Percentiles rank a stretch among this genome's conserved stretches.
These are phyloP conservation scores for Neotropicomus parvogracilis DNA, from an alignment of 1,284 basidiomycete genomes.

Conservation along the genomic window DNA sequence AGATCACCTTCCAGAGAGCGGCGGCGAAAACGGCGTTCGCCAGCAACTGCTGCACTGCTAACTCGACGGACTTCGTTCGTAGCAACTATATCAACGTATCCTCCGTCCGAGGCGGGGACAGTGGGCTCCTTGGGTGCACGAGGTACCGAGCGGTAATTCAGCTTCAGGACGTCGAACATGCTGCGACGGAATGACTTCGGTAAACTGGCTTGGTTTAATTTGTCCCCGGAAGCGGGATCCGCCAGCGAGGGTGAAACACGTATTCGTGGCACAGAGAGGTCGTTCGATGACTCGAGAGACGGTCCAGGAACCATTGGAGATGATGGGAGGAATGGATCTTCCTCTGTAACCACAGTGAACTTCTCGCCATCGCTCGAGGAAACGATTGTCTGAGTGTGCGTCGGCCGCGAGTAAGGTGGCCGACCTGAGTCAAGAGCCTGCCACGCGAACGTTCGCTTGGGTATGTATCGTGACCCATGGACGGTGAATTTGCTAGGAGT, in stretches of 20 bases:
- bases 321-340: conserved; percentile 24
- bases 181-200: conserved; percentile 26
- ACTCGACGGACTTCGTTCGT: neutral
- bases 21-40: neutral
- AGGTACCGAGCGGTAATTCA: conserved; percentile 9
- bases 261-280: conserved; percentile 5
- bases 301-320: neutral
- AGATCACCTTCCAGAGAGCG: conserved; percentile 6
- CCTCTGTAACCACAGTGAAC: conserved; percentile 24
- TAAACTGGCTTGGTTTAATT: neutral
- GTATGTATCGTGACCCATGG: conserved; percentile 29
- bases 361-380: conserved; percentile 28
- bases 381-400: conserved; percentile 15
- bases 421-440: conserved; percentile 1
- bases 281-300: neutral
- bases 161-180: conserved; percentile 29
- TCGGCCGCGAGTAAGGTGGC: neutral
- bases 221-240: neutral
- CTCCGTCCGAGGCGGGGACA: neutral
- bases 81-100: neutral
- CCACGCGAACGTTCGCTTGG: conserved; percentile 16
- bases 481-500: conserved; percentile 37
- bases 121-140: neutral
- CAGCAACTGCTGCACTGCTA: neutral
- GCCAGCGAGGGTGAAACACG: neutral